A percentile compares a stretch with the other conserved stretches of the same genome.
phyloP scores from a whole-genome alignment of 2,329 filamentous ascomycete genomes.

The Neofusicoccum umdonicola region DNA sequence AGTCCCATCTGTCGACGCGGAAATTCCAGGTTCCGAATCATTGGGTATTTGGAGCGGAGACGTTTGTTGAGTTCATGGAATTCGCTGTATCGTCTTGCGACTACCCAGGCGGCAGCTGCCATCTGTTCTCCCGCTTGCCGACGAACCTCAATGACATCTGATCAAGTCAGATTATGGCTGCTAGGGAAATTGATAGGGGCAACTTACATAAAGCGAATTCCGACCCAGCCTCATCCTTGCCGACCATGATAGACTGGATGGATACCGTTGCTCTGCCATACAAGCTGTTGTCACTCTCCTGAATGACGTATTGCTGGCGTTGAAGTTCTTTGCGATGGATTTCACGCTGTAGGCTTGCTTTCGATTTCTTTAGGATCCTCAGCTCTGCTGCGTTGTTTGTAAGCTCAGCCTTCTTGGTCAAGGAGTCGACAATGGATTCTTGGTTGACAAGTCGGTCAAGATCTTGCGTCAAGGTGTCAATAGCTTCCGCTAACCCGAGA shows the following conservation, averaged over 20 bases:
- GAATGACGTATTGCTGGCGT: constrained; percentile 92
- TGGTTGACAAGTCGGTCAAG: constrained; percentile 87
- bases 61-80: constrained; percentile 94
- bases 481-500: constrained; percentile 88
- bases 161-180: constrained; percentile 22
- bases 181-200: not conserved
- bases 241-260: constrained; percentile 91
- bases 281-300: constrained; percentile 96
- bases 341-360: constrained; percentile 87
- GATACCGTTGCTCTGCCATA: constrained; percentile 86
- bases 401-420: constrained; percentile 90
- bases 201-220: constrained; percentile 80
- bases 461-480: constrained; percentile 80
- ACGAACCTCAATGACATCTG: constrained; percentile 83
- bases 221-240: constrained; percentile 84
- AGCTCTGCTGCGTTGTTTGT: constrained; percentile 96
- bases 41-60: constrained; percentile 78
- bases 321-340: constrained; percentile 93
- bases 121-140: constrained; percentile 91
- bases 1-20: constrained; percentile 79
- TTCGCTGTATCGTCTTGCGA: constrained; percentile 92
- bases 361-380: constrained; percentile 88
- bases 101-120: constrained; percentile 90
- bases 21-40: constrained; percentile 86
- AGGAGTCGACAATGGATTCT: constrained; percentile 84